These are phyloP conservation scores for Clitopilus hobsonii DNA, from an alignment of 768 basidiomycete genomes.

Conservation along the genomic window DNA sequence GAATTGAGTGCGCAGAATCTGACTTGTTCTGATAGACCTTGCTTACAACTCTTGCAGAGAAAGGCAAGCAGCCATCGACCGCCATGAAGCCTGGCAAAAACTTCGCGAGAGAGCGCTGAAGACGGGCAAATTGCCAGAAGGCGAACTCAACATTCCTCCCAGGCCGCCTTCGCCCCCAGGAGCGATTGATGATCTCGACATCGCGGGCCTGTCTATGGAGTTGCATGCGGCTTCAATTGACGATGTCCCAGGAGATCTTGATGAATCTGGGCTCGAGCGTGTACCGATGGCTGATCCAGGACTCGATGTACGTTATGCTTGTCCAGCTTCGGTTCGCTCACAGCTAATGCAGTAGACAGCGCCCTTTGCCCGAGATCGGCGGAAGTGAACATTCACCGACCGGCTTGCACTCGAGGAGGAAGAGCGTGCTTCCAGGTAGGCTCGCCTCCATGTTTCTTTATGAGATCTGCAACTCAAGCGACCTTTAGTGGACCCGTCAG, in stretches of 20 bases:
- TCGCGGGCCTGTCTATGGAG: slow-evolving; percentile 87
- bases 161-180: slow-evolving; percentile 75
- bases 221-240: slow-evolving; percentile 82
- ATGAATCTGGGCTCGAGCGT: slow-evolving; percentile 79
- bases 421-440: slow-evolving; percentile 89
- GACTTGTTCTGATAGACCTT: not conserved
- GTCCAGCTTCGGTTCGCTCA: not conserved
- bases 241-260: slow-evolving; percentile 62
- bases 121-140: slow-evolving; percentile 72
- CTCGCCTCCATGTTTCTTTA: slow-evolving; percentile 6
- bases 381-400: slow-evolving; percentile 53
- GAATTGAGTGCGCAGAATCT: slow-evolving; percentile 62
- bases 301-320: slow-evolving; percentile 57
- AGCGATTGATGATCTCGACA: slow-evolving; percentile 77
- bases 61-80: slow-evolving; percentile 75
- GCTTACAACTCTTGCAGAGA: slow-evolving; percentile 48
- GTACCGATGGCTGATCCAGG: slow-evolving; percentile 93
- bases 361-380: slow-evolving; percentile 60
- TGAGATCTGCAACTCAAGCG: slow-evolving; percentile 8
- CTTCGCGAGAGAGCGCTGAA: slow-evolving; percentile 72
- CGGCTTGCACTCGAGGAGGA: slow-evolving; percentile 85
- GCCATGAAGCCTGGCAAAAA: slow-evolving; percentile 88
- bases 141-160: slow-evolving; percentile 64
- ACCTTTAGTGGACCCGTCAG: slow-evolving; percentile 75
- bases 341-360: slow-evolving; percentile 27